phyloP scores from a whole-genome alignment of 805 yeast genomes.

The Metschnikowia henanensis region DNA sequence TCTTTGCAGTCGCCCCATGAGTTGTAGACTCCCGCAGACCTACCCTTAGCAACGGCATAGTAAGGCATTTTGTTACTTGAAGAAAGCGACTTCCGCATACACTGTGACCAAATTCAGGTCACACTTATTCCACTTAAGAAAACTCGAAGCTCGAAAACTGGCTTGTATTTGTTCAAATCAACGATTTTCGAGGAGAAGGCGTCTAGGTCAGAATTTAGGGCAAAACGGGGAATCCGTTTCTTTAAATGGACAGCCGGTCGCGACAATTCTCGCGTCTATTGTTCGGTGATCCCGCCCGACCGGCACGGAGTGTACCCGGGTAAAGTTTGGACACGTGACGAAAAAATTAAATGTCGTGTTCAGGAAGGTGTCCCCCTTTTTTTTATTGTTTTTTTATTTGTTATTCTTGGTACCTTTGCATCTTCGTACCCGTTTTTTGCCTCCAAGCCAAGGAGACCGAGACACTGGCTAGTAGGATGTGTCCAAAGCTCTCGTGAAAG shows the following conservation, averaged over 20 bases:
- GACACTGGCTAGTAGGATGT: too few relatives aligned
- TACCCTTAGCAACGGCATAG: constrained; percentile 43
- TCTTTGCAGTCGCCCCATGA: constrained; percentile 63
- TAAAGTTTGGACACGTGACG: neutral
- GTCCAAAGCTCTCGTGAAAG: too few relatives aligned
- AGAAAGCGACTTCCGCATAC: neutral
- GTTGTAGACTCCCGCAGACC: constrained; percentile 51
- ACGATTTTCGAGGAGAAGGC: too few relatives aligned
- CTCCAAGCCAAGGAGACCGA: too few relatives aligned
- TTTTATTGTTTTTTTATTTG: too few relatives aligned
- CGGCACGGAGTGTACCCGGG: neutral
- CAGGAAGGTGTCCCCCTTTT: too few relatives aligned
- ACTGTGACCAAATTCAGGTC: constrained; percentile 1
- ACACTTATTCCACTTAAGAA: neutral
- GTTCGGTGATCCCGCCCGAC: neutral
- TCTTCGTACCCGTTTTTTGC: too few relatives aligned
- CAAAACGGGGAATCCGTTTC: neutral
- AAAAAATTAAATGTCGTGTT: too few relatives aligned
- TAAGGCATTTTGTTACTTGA: constrained; percentile 7
- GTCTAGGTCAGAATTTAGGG: too few relatives aligned
- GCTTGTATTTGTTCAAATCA: neutral
- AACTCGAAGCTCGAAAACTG: neutral
- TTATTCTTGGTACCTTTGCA: too few relatives aligned
- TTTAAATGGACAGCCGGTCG: neutral
- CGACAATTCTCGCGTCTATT: neutral